Conservation (phyloP, 2,329 filamentous ascomycete genomes). For the Lachnellula subtilissima region DNA sequence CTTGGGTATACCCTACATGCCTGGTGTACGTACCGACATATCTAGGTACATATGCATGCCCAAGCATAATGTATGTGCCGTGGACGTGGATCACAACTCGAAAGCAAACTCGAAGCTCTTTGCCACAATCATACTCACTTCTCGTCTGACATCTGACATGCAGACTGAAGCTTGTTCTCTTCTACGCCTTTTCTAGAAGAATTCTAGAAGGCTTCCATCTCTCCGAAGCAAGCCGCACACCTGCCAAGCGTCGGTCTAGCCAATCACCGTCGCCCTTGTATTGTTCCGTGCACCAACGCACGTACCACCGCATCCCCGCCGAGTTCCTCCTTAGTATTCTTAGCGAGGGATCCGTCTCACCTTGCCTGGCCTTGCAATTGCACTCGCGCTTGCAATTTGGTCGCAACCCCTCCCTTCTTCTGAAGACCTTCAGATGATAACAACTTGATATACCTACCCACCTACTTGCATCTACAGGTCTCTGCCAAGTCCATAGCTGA, state of each 20-base stretch:
- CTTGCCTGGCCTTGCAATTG: not conserved
- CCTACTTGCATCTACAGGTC: not conserved
- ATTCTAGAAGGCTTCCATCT: not conserved
- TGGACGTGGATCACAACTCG: too few species aligned
- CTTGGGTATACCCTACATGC: too few species aligned
- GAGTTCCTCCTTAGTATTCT: not conserved
- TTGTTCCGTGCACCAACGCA: not conserved
- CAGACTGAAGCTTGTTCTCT: not conserved
- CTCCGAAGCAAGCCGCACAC: not conserved
- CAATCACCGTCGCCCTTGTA: not conserved
- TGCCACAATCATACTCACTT: not conserved
- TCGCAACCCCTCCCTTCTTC: not conserved
- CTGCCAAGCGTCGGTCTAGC: not conserved
- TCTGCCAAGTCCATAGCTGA: not conserved
- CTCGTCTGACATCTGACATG: not conserved
- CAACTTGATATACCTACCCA: not conserved
- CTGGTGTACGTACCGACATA: not conserved
- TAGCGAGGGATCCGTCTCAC: not conserved
- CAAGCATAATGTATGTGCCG: too few species aligned
- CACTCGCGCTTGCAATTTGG: not conserved
- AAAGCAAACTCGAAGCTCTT: not conserved
- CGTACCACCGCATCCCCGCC: not conserved
- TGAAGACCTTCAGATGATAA: not conserved
- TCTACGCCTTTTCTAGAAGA: not conserved
- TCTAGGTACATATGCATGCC: too few species aligned